Base-by-base conservation (phyloP, 106 monocot genomes). In the Allium cepa region DNA sequence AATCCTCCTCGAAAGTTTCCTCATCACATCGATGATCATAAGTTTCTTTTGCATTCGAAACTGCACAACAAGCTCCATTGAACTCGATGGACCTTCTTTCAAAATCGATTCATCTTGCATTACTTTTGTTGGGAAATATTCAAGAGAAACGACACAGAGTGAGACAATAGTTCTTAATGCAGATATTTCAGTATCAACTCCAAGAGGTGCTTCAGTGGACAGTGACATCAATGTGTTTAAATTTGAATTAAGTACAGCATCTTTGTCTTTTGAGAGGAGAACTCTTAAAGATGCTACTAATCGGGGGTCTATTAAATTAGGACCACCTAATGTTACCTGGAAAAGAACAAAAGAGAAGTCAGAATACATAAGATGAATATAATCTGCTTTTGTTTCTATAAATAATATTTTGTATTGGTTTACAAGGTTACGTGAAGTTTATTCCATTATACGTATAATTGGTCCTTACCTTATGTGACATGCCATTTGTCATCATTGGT, bases 41-140 rank as follows among this genome's bases (percentile, higher is more conserved):
- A 77, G 64, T 76, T 99, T 99, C 79, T 99, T 99, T 46, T 93
- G 87, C 83, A 93, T 79, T 64, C 93, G 80, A 64, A 87, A 99
- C 68, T 81, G 79, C 8, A 99, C 73, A 0, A 84, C 99, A 60
- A 99, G 26, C 59, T 79, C 75, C 70, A 79, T 87, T 7, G 82
- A 78, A 69, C 59, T 49, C 6, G 90, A 79, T 17, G 78, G 62
- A 52, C 57, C 62, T 3, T 50, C 73, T 75, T 77, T 93, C 49
- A 99, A 63, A 48, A 87, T 57, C 11, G 69, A 61, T 69, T 99
- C 99, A 74, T 99, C 99, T 70, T 99, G 82, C 93, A 90, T 93
- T 66, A 93, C 78, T 78, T 93, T 93, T 15, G 99, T 93, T 9
- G 93, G 82, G 75, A 99, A 99, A 50, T 90, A 78, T 69, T 90